Evolutionary conservation across 2,329 filamentous ascomycete genomes (phyloP), one percentile per base, ranked within the genome.

Genomic region (Bipolaris cookei): DNA sequence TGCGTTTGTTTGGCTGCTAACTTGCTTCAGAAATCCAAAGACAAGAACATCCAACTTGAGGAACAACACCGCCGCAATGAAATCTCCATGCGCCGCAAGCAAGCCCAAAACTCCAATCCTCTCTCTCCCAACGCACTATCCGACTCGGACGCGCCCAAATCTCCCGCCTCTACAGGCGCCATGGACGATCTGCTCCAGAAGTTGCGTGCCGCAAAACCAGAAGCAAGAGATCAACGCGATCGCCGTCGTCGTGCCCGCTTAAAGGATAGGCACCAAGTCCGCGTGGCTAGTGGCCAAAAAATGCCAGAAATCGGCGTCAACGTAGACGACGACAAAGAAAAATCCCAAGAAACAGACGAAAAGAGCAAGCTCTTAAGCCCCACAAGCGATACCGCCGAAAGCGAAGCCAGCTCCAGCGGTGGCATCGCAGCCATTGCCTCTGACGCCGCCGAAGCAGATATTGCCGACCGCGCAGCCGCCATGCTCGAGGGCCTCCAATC

Each of bases 181-280:
- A 98, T 99, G 93, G 95, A 99, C 79, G 91, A 90, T 38, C 81
- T 99, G 21, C 86, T 99, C 46, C 92, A 97, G 85, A 98, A 98
- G 78, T 82, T 99, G 54, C 90, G 95, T 56, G 93, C 92, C 54
- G 95, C 95, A 1, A 94, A 93, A 54, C 94, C 95, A 28, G 91
- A 97, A 79, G 87, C 91, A 25, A 85, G 91, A 75, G 93, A 97
- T 75, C 90, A 96, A 76, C 86, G 94, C 71, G 95, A 98, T 76
- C 87, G 92, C 67, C 87, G 95, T 62, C 87, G 94, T 56, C 87
- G 94, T 64, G 92, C 93, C 37, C 85, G 94, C 52, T 84, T 98
- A 67, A 96, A 96, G 84, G 93, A 97, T 72, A 85, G 88, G 25
- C 92, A 97, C 72, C 91, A 96, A 78, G 90, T 95, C 30, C 90